Evolutionary conservation across 768 basidiomycete genomes (phyloP), one percentile per base, ranked within the genome.

Genomic region (Dentipellis fragilis): DNA sequence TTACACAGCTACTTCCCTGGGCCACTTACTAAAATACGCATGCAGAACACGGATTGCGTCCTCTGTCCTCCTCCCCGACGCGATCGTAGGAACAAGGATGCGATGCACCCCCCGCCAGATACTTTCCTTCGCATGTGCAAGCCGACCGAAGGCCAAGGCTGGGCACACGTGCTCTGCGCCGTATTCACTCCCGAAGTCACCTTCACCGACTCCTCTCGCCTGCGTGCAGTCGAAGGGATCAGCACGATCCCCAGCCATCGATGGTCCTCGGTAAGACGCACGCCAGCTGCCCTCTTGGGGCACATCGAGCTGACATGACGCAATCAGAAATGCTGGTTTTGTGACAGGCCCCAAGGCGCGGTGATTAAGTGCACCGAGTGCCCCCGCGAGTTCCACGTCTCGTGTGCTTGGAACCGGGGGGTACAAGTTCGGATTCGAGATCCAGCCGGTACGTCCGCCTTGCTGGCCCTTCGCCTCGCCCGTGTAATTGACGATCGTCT

Each of bases 71-170:
- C 81, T 17, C 67, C 72, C 49, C 69, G 73, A 21, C 69, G 74
- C 45, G 79, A 81, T 58, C 73, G 78, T 22, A 77, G 72, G 65
- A 57, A 53, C 29, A 77, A 74, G 65, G 73, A 72, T 57, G 65
- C 68, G 5, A 68, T 73, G 29, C 71, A 73, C 52, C 78, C 80
- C 40, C 72, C 80, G 4, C 62, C 80, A 4, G 81, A 86, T 62
- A 78, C 76, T 34, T 94, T 78, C 66, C 71, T 93, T 56, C 78
- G 90, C 54, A 81, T 83, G 42, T 83, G 81, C 65, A 95, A 94
- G 65, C 90, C 90, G 7, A 95, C 93, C 0, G 93, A 96, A 72
- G 90, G 91, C 10, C 87, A 91, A 67, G 85, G 87, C 55, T 96
- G 93, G 93, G 84, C 84, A 0, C 95, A 98, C 66, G 75, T 93